Conservation (phyloP, 2,329 filamentous ascomycete species). For the Fusarium falciforme region DNA sequence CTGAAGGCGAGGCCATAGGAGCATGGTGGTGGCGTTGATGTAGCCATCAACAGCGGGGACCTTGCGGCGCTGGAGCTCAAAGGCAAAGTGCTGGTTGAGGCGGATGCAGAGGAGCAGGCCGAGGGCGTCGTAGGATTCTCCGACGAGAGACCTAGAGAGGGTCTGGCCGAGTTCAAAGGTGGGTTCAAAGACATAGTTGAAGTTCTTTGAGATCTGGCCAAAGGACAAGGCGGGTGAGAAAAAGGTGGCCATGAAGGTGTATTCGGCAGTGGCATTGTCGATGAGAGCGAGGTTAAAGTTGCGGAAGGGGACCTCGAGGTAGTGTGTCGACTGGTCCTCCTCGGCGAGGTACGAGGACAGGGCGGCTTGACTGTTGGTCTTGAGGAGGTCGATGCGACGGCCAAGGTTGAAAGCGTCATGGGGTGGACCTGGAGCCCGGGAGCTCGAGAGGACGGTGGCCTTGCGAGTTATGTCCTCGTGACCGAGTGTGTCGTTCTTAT, state of each 20-base stretch:
- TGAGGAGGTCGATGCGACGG: conserved; percentile 84
- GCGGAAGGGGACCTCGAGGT: conserved; percentile 89
- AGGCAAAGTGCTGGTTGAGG: conserved; percentile 92
- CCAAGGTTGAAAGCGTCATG: conserved; percentile 93
- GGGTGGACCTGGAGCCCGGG: conserved; percentile 62
- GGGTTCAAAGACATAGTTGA: conserved; percentile 88
- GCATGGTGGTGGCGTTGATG: conserved; percentile 94
- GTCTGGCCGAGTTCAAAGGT: conserved; percentile 86
- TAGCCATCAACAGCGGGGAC: conserved; percentile 91
- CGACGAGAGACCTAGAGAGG: conserved; percentile 80
- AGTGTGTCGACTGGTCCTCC: conserved; percentile 86
- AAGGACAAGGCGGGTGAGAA: conserved; percentile 84
- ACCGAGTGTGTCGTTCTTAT: conserved; percentile 85
- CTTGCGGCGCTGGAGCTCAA: conserved; percentile 91
- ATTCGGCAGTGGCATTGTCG: conserved; percentile 95
- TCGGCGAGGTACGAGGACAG: conserved; percentile 91
- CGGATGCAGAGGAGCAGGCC: conserved; percentile 92
- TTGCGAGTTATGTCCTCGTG: conserved; percentile 79
- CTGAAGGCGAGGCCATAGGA: conserved; percentile 96
- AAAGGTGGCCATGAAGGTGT: conserved; percentile 91
- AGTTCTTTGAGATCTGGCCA: conserved; percentile 82
- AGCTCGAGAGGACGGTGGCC: conserved; percentile 65
- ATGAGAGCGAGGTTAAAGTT: conserved; percentile 95
- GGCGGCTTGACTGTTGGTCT: conserved; percentile 77
- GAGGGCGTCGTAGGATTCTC: conserved; percentile 83